Base-by-base conservation (phyloP, 495 filamentous ascomycete genomes). In the Amniculicola lignicola region DNA sequence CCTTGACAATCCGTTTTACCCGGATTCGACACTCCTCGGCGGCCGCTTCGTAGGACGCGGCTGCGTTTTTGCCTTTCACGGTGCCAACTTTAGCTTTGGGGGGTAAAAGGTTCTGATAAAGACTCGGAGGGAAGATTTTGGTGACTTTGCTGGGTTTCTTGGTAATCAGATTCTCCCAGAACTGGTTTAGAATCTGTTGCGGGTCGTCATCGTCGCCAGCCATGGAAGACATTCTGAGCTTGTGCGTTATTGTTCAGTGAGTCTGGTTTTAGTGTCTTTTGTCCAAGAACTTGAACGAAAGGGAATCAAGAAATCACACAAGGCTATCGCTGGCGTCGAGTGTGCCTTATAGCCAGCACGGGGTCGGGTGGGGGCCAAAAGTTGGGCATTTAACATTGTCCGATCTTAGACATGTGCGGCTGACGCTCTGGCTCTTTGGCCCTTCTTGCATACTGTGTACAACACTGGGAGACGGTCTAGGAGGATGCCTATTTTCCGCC, bases 1-100 rank as follows among this genome's bases (percentile, higher is more conserved):
- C 89, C 56, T 76, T 81, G 3, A 86, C 80, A 63, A 96, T 95
- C 59, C 87, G 84, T 33, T 81, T 80, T 9, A 96, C 91, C 39
- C 89, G 88, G 41, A 76, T 77, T 45, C 74, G 71, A 70, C 92
- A 96, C 38, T 81, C 78, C 4, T 73, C 76, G n/a, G 78, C 80
- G 2, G 89, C 89, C 59, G 90, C 80, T 41, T 89, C 82, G 64
- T 88, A 94, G 3, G 83, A 86, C 27, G 75, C 76, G 2, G 73
- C 76, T 11, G 82, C 79, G 54, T 80, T 78, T 51, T 78, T 72
- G 43, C 77, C 77, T 25, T 74, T 67, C 11, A 77, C 67, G 14
- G 70, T 58, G 0, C 77, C 79, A 23, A 72, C 76, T 27, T 74
- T 74, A 1, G 66, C 64, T 15, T 53, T 54, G 14, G 78, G 74